These are phyloP conservation scores for Xylariaceae sp. DNA, from an alignment of 2,329 filamentous ascomycete genomes.

Conservation along the genomic window DNA sequence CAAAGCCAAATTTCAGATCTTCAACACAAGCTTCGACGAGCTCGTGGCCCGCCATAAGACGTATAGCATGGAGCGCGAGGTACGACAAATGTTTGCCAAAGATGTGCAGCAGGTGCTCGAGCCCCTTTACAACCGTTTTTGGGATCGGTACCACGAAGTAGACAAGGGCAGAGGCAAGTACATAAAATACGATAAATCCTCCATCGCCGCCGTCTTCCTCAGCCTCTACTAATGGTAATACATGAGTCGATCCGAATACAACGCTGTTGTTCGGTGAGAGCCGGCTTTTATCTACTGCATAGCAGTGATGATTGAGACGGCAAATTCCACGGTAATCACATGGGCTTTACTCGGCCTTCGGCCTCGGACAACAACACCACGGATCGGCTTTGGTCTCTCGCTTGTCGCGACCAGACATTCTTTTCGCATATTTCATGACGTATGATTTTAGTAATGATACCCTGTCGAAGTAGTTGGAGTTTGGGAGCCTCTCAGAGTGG, in stretches of 20 bases:
- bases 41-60: slow-evolving; percentile 77
- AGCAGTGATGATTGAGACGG: not conserved
- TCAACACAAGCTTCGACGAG: slow-evolving; percentile 89
- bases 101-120: slow-evolving; percentile 91
- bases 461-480: slow-evolving; percentile 5
- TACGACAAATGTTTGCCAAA: slow-evolving; percentile 71
- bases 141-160: slow-evolving; percentile 94
- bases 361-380: not conserved
- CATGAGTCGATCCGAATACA: not conserved
- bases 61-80: slow-evolving; percentile 87
- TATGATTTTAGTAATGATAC: slow-evolving; percentile 7
- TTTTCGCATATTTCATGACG: too few species aligned
- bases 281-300: too few species aligned
- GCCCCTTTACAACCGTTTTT: slow-evolving; percentile 91
- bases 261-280: not conserved
- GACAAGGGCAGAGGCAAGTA: slow-evolving; percentile 98
- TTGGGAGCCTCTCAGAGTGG: not conserved
- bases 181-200: slow-evolving; percentile 90
- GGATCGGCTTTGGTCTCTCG: not conserved
- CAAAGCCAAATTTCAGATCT: slow-evolving; percentile 91
- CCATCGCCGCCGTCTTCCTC: slow-evolving; percentile 64
- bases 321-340: not conserved
- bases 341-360: not conserved
- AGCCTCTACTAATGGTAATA: slow-evolving; percentile 41
- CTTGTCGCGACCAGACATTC: not conserved